phyloP scores from a whole-genome alignment of 73 alveolate species.

The Breviolum minutum region DNA sequence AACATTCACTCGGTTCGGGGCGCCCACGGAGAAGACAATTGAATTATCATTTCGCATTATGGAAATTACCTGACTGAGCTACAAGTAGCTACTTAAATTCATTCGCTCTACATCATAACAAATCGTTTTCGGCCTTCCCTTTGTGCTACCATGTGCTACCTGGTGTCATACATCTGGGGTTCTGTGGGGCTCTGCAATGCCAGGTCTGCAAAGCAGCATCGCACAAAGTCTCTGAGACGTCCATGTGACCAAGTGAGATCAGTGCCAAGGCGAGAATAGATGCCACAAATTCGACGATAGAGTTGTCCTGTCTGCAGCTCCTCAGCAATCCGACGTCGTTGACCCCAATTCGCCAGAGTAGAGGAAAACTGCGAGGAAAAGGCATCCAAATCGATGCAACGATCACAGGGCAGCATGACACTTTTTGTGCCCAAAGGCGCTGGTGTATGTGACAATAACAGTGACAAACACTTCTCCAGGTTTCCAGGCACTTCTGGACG shows the following conservation, averaged over 20 bases:
- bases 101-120: neutral
- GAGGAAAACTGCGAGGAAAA: neutral
- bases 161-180: slow-evolving; percentile 28
- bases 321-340: slow-evolving; percentile 2
- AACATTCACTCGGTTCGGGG: neutral
- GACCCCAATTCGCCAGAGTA: neutral
- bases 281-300: neutral
- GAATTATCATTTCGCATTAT: neutral
- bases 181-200: slow-evolving; percentile 16
- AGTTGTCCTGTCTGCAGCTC: slow-evolving; percentile 28
- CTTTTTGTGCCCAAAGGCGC: slow-evolving; percentile 38
- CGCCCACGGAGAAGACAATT: neutral
- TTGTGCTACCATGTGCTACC: neutral
- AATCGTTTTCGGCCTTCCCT: neutral
- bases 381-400: slow-evolving; percentile 10
- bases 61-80: neutral
- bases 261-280: neutral
- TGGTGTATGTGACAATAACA: neutral
- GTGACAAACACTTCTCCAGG: neutral
- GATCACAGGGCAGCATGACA: slow-evolving; percentile 44
- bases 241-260: slow-evolving; percentile 31
- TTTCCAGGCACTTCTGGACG: neutral
- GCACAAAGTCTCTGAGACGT: slow-evolving; percentile 40
- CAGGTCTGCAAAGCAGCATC: slow-evolving; percentile 42
- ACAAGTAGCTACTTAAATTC: neutral